These are phyloP conservation scores for Oryza longistaminata DNA, from an alignment of 176 grass and related monocot genomes.

Conservation along the genomic window DNA sequence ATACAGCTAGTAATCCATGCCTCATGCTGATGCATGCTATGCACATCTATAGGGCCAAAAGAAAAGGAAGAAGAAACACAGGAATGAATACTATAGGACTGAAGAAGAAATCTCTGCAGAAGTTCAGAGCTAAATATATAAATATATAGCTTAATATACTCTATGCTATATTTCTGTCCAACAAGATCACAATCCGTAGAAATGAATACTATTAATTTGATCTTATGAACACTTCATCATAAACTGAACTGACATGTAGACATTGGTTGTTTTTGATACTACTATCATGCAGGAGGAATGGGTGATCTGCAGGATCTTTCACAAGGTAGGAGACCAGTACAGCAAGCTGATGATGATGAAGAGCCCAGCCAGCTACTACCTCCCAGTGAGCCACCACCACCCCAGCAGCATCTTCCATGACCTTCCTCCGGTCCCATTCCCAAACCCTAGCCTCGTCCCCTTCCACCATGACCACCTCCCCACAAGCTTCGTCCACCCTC, in stretches of 20 bases:
- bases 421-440: constrained; percentile 30
- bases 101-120: not conserved
- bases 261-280: not conserved
- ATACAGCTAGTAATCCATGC: not conserved
- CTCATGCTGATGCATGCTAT: not conserved
- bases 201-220: not conserved
- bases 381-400: constrained; percentile 33
- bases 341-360: constrained; percentile 55
- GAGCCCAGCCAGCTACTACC: constrained; percentile 47
- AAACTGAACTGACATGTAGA: not conserved
- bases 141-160: not conserved
- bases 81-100: too few relatives aligned
- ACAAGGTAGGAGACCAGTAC: constrained; percentile 71
- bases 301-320: constrained; percentile 98
- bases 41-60: not conserved
- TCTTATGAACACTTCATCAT: not conserved
- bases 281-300: constrained; percentile 73
- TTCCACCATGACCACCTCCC: constrained; percentile 52
- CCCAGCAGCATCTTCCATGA: constrained; percentile 43
- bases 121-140: not conserved
- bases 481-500: constrained; percentile 31
- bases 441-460: constrained; percentile 59
- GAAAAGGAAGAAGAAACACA: not conserved
- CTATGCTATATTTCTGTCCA: not conserved
- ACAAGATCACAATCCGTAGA: not conserved